These are phyloP conservation scores for Telfairia occidentalis DNA, from an alignment of 331 rosid genomes.

Conservation along the genomic window DNA sequence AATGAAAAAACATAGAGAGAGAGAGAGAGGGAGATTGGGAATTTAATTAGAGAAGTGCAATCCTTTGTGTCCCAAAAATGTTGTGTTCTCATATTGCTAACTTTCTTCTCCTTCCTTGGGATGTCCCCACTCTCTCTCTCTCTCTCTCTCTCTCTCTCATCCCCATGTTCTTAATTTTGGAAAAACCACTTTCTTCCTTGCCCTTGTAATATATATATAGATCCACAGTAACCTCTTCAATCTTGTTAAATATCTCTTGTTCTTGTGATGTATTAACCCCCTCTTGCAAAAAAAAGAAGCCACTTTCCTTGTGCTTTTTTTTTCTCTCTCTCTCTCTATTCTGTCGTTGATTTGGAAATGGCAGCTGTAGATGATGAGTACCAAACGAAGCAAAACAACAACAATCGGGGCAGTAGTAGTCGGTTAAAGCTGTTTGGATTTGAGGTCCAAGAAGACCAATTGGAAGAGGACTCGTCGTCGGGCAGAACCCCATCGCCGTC, in stretches of 20 bases:
- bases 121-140: not conserved
- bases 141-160: slow-evolving; percentile 3
- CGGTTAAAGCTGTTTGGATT: slow-evolving; percentile 74
- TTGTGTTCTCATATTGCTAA: slow-evolving; percentile 2
- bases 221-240: not conserved
- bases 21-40: too few relatives aligned
- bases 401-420: slow-evolving; percentile 28
- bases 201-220: not conserved
- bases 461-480: not conserved
- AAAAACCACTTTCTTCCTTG: not conserved
- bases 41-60: slow-evolving; percentile 32
- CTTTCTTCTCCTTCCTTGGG: not conserved
- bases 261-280: not conserved
- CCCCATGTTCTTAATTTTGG: not conserved
- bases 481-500: too few relatives aligned
- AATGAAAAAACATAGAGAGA: not conserved
- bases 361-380: slow-evolving; percentile 33
- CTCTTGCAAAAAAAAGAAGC: too few relatives aligned
- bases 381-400: slow-evolving; percentile 34
- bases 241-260: not conserved
- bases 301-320: too few relatives aligned
- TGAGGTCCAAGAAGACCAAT: slow-evolving; percentile 60
- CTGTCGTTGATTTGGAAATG: too few relatives aligned
- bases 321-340: not conserved
- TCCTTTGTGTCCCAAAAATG: slow-evolving; percentile 43